Evolutionary conservation across 352 stramenopile species (phyloP).

Genomic region (Phytopythium oedochilum): DNA sequence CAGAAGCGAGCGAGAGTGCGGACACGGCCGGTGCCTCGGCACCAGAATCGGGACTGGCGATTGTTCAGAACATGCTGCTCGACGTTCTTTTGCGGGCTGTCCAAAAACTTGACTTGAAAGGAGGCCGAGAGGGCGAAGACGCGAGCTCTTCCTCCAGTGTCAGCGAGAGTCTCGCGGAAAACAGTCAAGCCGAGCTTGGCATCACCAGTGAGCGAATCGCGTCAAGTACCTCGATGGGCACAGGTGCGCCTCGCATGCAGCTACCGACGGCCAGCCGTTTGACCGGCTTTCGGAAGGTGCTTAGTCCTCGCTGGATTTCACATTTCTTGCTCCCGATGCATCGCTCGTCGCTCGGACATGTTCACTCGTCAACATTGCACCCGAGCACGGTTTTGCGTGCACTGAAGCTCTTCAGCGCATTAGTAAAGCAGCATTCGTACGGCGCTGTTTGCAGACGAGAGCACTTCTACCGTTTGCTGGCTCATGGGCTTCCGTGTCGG

Average conservation of each 20-base stretch:
- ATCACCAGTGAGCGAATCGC: not conserved
- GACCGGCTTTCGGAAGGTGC: conserved; percentile 52
- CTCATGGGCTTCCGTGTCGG: conserved; percentile 51
- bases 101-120: conserved; percentile 71
- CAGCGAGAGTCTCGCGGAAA: not conserved
- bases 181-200: not conserved
- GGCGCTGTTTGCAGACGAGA: conserved; percentile 58
- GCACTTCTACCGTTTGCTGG: conserved; percentile 61
- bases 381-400: conserved; percentile 13
- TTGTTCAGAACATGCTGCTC: conserved; percentile 55
- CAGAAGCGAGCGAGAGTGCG: not conserved
- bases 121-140: conserved; percentile 45
- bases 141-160: conserved; percentile 2
- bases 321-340: conserved; percentile 51
- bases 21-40: not conserved
- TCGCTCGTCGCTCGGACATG: not conserved
- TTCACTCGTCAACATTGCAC: not conserved
- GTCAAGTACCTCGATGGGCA: not conserved
- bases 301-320: conserved; percentile 58
- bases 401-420: conserved; percentile 37
- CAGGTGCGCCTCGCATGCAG: conserved; percentile 33
- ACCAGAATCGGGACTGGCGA: conserved; percentile 19
- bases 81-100: conserved; percentile 63
- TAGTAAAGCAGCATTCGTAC: conserved; percentile 44
- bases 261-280: conserved; percentile 34